phyloP scores from a whole-genome alignment of 2,329 filamentous ascomycete species.

The Trichoderma cornu-damae region DNA sequence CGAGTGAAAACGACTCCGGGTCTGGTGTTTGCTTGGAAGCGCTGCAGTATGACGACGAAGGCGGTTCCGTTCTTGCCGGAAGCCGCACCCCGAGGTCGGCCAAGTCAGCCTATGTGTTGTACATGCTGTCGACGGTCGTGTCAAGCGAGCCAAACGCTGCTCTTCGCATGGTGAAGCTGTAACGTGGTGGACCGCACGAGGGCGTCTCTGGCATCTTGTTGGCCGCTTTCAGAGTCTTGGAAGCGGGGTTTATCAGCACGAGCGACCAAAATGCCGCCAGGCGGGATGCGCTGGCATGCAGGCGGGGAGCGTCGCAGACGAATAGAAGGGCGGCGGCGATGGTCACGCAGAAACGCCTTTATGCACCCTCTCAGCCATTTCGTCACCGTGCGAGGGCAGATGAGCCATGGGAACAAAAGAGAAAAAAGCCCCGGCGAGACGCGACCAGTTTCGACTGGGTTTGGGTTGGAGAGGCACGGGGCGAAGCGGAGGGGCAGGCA shows the following conservation, averaged over 20 bases:
- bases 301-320: conserved; percentile 16
- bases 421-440: neutral
- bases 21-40: conserved; percentile 3
- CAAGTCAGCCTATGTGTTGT: conserved; percentile 16
- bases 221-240: conserved; percentile 4
- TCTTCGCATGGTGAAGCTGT: conserved; percentile 13
- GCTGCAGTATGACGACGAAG: neutral
- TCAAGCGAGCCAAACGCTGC: conserved; percentile 12
- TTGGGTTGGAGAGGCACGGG: neutral
- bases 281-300: conserved; percentile 18
- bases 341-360: conserved; percentile 17
- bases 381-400: conserved; percentile 10
- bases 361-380: conserved; percentile 13
- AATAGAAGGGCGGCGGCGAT: conserved; percentile 7
- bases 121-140: conserved; percentile 10
- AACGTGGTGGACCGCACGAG: conserved; percentile 13
- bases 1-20: conserved; percentile 12
- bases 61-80: conserved; percentile 2
- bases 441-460: neutral
- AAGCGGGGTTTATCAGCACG: conserved; percentile 16
- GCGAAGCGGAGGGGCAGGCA: neutral
- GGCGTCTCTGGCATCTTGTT: conserved; percentile 14
- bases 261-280: conserved; percentile 15
- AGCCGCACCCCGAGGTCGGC: conserved; percentile 7
- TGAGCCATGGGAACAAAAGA: conserved; percentile 11